These are phyloP conservation scores for Yarrowia yakushimensis DNA, from an alignment of 805 yeast species.

Conservation along the genomic window DNA sequence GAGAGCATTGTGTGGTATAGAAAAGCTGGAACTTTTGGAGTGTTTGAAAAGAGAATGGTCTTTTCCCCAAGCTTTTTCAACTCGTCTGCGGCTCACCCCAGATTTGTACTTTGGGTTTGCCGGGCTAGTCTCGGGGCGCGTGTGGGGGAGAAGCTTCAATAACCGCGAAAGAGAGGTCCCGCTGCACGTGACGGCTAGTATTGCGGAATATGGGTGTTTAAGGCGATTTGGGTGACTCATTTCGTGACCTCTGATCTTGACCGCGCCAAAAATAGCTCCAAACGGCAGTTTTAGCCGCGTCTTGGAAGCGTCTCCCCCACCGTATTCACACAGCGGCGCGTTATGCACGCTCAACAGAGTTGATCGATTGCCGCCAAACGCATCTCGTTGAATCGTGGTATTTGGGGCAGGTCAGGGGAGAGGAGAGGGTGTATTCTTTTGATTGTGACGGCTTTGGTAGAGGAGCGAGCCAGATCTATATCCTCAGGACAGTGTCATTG, in stretches of 20 bases:
- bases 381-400: too few species aligned
- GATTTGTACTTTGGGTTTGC: conserved; percentile 18
- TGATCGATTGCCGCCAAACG: conserved; percentile 11
- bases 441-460: too few species aligned
- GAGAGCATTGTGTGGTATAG: background rate
- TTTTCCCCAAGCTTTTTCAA: background rate
- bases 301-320: background rate
- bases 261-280: background rate
- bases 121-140: conserved; percentile 20
- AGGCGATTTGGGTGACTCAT: too few species aligned
- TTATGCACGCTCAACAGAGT: background rate
- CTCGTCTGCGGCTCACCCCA: conserved; percentile 20
- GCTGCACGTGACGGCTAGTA: background rate
- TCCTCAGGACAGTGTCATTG: too few species aligned
- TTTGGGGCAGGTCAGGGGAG: background rate
- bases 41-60: background rate
- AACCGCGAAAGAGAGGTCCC: background rate
- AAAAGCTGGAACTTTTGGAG: background rate
- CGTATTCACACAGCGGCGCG: background rate
- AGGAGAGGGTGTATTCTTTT: too few species aligned
- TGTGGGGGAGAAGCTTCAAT: conserved; percentile 23
- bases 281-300: conserved; percentile 6
- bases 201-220: too few species aligned
- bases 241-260: too few species aligned
- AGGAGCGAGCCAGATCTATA: too few species aligned